Evolutionary conservation across 2,329 filamentous ascomycete genomes (phyloP).

Genomic region (Triangularia setosa): DNA sequence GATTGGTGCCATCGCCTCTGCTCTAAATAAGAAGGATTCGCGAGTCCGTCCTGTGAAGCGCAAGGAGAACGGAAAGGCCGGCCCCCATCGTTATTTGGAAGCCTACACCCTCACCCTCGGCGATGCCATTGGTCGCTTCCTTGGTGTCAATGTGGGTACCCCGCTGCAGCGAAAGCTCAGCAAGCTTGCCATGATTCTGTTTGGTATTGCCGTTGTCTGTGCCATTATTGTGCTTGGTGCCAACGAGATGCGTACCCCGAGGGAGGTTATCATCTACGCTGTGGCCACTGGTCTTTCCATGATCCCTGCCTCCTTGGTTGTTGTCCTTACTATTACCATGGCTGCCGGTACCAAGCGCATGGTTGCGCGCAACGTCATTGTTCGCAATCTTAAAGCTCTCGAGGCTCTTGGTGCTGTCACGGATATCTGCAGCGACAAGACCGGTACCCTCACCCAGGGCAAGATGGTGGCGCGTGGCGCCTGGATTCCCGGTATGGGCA

Average conservation of each 20-base stretch:
- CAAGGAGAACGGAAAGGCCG: slow-evolving; percentile 42
- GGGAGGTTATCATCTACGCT: slow-evolving; percentile 45
- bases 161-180: slow-evolving; percentile 65
- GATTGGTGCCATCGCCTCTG: slow-evolving; percentile 52
- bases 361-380: slow-evolving; percentile 53
- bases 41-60: slow-evolving; percentile 42
- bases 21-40: slow-evolving; percentile 49
- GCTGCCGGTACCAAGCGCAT: slow-evolving; percentile 54
- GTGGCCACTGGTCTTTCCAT: slow-evolving; percentile 49
- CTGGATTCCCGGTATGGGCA: slow-evolving; percentile 54
- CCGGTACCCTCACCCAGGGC: slow-evolving; percentile 62
- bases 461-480: slow-evolving; percentile 64
- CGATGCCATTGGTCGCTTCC: slow-evolving; percentile 32
- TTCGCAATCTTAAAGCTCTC: slow-evolving; percentile 59
- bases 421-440: slow-evolving; percentile 68
- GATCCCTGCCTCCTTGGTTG: slow-evolving; percentile 54
- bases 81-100: slow-evolving; percentile 34
- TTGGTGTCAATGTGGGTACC: slow-evolving; percentile 54
- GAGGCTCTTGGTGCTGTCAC: slow-evolving; percentile 68
- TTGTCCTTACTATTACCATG: slow-evolving; percentile 64
- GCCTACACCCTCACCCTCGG: slow-evolving; percentile 31
- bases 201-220: slow-evolving; percentile 49
- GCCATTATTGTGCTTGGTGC: slow-evolving; percentile 40
- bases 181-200: slow-evolving; percentile 63
- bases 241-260: slow-evolving; percentile 42